These are phyloP conservation scores for Trichosporon ovoides DNA, from an alignment of 1,284 basidiomycete species.

Conservation along the genomic window DNA sequence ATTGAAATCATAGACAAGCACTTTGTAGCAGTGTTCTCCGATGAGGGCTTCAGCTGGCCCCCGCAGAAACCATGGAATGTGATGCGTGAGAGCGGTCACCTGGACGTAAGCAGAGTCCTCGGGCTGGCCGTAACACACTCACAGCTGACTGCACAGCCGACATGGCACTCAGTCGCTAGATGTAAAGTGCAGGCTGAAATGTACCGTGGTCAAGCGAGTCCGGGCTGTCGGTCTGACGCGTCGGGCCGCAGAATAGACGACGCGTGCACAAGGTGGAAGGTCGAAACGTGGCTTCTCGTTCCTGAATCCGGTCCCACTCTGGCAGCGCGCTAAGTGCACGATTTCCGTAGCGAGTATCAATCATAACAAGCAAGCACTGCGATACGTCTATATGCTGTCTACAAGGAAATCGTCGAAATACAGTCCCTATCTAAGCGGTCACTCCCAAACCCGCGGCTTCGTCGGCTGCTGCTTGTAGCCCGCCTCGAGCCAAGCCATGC, in stretches of 20 bases:
- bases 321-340: too few relatives aligned
- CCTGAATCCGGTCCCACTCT: neutral
- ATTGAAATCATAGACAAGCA: conserved; percentile 82
- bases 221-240: neutral
- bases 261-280: neutral
- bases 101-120: conserved; percentile 7
- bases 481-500: conserved; percentile 35
- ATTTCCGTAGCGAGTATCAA: too few relatives aligned
- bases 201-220: neutral
- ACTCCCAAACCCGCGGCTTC: conserved; percentile 37
- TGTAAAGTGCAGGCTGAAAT: neutral
- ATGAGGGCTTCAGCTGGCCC: conserved; percentile 75
- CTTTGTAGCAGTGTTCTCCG: conserved; percentile 85
- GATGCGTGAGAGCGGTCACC: conserved; percentile 50
- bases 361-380: too few relatives aligned
- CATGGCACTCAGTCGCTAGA: neutral
- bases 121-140: neutral
- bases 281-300: neutral
- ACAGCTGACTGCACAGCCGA: conserved; percentile 20
- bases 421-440: neutral
- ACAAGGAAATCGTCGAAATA: neutral
- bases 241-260: neutral
- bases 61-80: conserved; percentile 71
- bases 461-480: conserved; percentile 32
- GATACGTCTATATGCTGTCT: conserved; percentile 6